Percentiles rank a stretch among this genome's conserved stretches.
Evolutionary conservation across 1,284 basidiomycete genomes (phyloP).

Genomic region (Leccinum huronense): DNA sequence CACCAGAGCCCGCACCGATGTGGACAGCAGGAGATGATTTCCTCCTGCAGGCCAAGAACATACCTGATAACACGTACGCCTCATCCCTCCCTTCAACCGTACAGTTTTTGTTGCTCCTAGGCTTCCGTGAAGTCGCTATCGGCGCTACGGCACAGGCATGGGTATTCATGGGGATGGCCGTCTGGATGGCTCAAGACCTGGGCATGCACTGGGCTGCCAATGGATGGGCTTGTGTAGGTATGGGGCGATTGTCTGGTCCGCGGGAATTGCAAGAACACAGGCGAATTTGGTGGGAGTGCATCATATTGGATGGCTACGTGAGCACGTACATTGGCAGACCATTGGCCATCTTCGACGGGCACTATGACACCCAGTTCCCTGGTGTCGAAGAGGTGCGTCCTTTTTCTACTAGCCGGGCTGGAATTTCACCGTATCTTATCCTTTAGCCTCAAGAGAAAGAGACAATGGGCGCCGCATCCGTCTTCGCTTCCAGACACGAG

Average conservation of each 20-base stretch:
- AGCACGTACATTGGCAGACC: constrained; percentile 80
- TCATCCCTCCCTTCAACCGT: constrained; percentile 65
- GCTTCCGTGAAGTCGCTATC: constrained; percentile 81
- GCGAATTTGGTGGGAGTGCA: constrained; percentile 79
- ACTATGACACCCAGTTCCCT: constrained; percentile 77
- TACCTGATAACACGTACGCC: constrained; percentile 68
- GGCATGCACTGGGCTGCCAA: constrained; percentile 83
- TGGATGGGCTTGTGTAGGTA: constrained; percentile 59
- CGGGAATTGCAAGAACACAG: constrained; percentile 72
- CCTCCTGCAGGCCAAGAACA: constrained; percentile 63
- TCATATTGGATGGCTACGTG: constrained; percentile 79
- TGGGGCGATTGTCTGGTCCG: constrained; percentile 59
- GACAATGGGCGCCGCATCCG: constrained; percentile 47
- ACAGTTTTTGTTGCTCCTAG: constrained; percentile 76
- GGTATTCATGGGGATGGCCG: constrained; percentile 77
- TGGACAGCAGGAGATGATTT: constrained; percentile 81
- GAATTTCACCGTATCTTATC: constrained; percentile 6
- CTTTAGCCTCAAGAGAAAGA: constrained; percentile 61
- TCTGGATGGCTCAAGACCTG: constrained; percentile 83
- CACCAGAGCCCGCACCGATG: constrained; percentile 58
- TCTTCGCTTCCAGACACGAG: constrained; percentile 38
- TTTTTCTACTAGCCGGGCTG: not conserved
- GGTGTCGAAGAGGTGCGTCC: constrained; percentile 57
- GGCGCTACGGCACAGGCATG: constrained; percentile 87
- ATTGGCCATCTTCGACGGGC: constrained; percentile 73